A percentile compares a stretch with the other conserved stretches of the same genome.
Conservation (phyloP, 1,139 yeast genomes). For the Geotrichum histeridarum region DNA sequence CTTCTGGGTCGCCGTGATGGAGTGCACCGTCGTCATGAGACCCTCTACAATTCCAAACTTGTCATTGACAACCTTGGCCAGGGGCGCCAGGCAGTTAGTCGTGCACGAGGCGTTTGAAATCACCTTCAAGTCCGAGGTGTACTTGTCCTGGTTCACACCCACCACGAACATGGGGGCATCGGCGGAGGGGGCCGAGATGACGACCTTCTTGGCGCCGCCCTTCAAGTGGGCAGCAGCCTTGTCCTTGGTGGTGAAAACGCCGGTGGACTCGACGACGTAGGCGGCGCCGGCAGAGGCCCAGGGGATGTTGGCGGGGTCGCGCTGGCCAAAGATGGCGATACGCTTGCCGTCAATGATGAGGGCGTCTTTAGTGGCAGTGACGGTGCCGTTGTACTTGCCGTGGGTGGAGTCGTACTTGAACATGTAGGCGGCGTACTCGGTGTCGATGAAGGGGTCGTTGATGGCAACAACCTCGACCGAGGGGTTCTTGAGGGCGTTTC, state of each 20-base stretch:
- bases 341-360: conserved; percentile 63
- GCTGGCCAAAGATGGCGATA: conserved; percentile 66
- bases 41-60: conserved; percentile 78
- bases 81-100: conserved; percentile 86
- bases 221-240: conserved; percentile 76
- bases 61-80: conserved; percentile 78
- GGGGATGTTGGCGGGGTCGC: conserved; percentile 74
- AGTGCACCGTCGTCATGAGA: conserved; percentile 87
- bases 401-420: conserved; percentile 85
- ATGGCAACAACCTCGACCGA: conserved; percentile 72
- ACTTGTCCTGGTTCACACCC: conserved; percentile 73
- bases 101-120: conserved; percentile 86
- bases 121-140: conserved; percentile 65
- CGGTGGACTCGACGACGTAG: conserved; percentile 81
- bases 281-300: conserved; percentile 77
- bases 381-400: conserved; percentile 70
- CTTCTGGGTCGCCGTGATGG: conserved; percentile 87
- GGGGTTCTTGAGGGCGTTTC: conserved; percentile 66
- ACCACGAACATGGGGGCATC: conserved; percentile 88
- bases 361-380: conserved; percentile 50
- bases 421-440: conserved; percentile 83
- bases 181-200: conserved; percentile 82
- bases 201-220: conserved; percentile 86
- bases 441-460: conserved; percentile 78
- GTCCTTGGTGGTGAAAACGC: conserved; percentile 74